A percentile compares a stretch with the other conserved stretches of the same genome.
Evolutionary conservation across 768 basidiomycete genomes (phyloP).

Genomic region (Lactifluus hygrophoroides): DNA sequence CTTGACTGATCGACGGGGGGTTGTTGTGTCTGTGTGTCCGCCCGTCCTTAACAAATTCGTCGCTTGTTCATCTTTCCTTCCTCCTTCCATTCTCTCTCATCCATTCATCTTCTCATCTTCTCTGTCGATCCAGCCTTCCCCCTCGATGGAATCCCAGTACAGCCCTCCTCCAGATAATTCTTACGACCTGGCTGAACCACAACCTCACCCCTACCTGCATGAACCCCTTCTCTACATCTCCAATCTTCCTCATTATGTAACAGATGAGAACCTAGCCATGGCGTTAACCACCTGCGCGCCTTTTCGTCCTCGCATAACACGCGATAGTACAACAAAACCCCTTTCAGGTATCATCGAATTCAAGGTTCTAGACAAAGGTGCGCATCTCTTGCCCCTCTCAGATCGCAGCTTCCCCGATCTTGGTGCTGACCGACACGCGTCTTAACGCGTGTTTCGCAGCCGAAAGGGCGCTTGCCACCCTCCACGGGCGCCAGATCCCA

Average conservation of each 20-base stretch:
- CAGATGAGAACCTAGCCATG: conserved; percentile 68
- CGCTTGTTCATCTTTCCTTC: neutral
- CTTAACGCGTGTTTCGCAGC: conserved; percentile 38
- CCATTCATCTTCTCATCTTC: neutral
- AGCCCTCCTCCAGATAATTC: conserved; percentile 14
- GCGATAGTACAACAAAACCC: conserved; percentile 44
- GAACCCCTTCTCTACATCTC: conserved; percentile 79
- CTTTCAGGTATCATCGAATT: conserved; percentile 77
- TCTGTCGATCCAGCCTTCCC: neutral
- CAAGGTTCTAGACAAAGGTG: conserved; percentile 73
- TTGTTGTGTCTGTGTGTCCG: neutral
- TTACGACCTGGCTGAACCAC: conserved; percentile 19
- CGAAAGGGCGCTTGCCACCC: conserved; percentile 80
- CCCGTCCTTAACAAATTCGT: neutral
- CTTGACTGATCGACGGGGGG: neutral
- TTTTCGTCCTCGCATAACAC: conserved; percentile 68
- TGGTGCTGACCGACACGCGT: neutral
- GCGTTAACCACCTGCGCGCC: conserved; percentile 71
- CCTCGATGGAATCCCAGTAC: conserved; percentile 16
- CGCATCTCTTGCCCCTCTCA: conserved; percentile 21
- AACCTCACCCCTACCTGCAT: conserved; percentile 76
- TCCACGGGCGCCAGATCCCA: conserved; percentile 68
- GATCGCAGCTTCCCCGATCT: neutral
- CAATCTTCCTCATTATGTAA: conserved; percentile 60
- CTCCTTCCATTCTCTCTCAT: neutral